These are phyloP conservation scores for Dictyostelium intermedium DNA, from an alignment of 78 protist genomes.

Conservation along the genomic window DNA sequence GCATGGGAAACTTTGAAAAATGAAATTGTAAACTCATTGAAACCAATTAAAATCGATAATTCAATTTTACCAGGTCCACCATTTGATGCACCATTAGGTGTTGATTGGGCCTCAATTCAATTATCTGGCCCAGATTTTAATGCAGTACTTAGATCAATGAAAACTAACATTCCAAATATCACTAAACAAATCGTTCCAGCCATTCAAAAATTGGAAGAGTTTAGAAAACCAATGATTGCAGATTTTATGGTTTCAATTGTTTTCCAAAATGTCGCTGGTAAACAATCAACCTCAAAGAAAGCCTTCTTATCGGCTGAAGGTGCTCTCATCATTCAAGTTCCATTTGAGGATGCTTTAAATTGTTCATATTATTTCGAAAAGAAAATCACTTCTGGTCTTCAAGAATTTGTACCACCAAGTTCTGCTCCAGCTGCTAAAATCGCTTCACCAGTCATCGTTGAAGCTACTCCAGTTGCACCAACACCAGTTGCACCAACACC, in stretches of 20 bases:
- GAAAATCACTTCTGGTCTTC: slow-evolving; percentile 57
- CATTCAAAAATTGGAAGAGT: slow-evolving; percentile 40
- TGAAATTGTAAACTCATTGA: not conserved
- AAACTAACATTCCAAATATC: slow-evolving; percentile 45
- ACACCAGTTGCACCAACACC: slow-evolving; percentile 16
- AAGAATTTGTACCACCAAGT: slow-evolving; percentile 45
- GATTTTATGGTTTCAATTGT: slow-evolving; percentile 53
- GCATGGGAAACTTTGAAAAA: slow-evolving; percentile 39
- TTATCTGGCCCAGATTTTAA: not conserved
- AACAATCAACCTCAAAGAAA: slow-evolving; percentile 24
- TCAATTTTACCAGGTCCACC: slow-evolving; percentile 37
- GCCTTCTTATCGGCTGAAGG: slow-evolving; percentile 39
- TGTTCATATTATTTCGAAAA: slow-evolving; percentile 71
- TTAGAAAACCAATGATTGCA: slow-evolving; percentile 52
- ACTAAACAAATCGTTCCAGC: slow-evolving; percentile 54
- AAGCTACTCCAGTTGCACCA: not conserved
- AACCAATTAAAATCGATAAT: slow-evolving; percentile 22
- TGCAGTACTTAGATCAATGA: slow-evolving; percentile 25
- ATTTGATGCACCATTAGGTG: slow-evolving; percentile 43
- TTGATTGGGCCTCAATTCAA: slow-evolving; percentile 34
- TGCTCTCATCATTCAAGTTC: slow-evolving; percentile 7
- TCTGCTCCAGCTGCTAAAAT: slow-evolving; percentile 11
- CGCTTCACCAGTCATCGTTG: not conserved
- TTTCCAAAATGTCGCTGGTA: slow-evolving; percentile 59
- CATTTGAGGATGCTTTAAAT: slow-evolving; percentile 62